Evolutionary conservation across 2,329 filamentous ascomycete species (phyloP).

Genomic region (Cytospora piceicola): DNA sequence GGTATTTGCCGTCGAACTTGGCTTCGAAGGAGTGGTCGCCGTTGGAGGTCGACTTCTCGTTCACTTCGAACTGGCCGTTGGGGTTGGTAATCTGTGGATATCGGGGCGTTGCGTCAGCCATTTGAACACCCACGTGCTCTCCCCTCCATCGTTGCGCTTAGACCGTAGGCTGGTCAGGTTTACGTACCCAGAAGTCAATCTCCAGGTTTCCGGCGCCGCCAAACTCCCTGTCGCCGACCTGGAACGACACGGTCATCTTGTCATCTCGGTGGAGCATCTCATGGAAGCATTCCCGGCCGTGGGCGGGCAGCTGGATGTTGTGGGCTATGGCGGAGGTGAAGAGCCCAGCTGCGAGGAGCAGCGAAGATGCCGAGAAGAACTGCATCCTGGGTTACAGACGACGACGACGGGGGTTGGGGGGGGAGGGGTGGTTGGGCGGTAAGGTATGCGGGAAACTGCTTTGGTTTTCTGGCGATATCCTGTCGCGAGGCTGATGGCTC

Average conservation of each 20-base stretch:
- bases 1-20: constrained; percentile 81
- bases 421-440: constrained; percentile 9
- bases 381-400: constrained; percentile 43
- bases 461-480: constrained; percentile 27
- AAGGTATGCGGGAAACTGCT: constrained; percentile 24
- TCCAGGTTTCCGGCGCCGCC: constrained; percentile 92
- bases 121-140: constrained; percentile 28
- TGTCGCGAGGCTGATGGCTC: constrained; percentile 11
- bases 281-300: constrained; percentile 97
- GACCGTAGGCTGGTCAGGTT: constrained; percentile 22
- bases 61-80: constrained; percentile 72
- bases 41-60: constrained; percentile 80
- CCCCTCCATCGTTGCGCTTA: not conserved
- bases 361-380: constrained; percentile 46
- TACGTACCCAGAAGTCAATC: constrained; percentile 93
- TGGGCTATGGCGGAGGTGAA: constrained; percentile 73
- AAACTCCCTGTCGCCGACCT: constrained; percentile 96
- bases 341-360: constrained; percentile 55
- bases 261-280: constrained; percentile 91
- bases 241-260: constrained; percentile 98
- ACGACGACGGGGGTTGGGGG: no score
- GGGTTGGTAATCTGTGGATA: constrained; percentile 74
- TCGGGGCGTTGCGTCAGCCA: constrained; percentile 23
- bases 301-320: constrained; percentile 93
- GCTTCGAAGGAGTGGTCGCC: constrained; percentile 94